Conservation (phyloP, 768 basidiomycete species). For the Phanerodontia chrysosporium region DNA sequence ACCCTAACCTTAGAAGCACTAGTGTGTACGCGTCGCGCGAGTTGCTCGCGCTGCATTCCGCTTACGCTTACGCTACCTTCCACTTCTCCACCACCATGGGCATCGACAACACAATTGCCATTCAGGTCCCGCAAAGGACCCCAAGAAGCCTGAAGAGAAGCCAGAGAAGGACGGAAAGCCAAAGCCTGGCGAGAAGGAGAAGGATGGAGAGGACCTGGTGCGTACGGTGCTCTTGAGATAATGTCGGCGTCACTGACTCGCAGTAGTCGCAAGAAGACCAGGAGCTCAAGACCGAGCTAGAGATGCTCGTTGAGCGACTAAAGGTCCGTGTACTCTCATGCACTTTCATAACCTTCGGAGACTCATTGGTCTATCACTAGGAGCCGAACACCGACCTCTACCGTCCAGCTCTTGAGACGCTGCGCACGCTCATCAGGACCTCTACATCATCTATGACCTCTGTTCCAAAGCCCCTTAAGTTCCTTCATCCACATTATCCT, state of each 20-base stretch:
- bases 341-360: neutral
- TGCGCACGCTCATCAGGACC: conserved; percentile 90
- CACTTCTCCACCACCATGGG: conserved; percentile 34
- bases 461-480: conserved; percentile 98
- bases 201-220: conserved; percentile 72
- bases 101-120: conserved; percentile 51
- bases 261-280: conserved; percentile 90
- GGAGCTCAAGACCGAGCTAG: conserved; percentile 89
- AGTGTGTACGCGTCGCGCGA: conserved; percentile 13
- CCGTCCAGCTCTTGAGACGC: conserved; percentile 86
- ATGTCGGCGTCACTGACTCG: neutral
- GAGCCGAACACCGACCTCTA: conserved; percentile 86
- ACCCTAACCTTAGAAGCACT: neutral
- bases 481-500: conserved; percentile 91
- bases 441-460: conserved; percentile 99
- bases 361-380: conserved; percentile 37
- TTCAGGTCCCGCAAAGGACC: conserved; percentile 72
- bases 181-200: conserved; percentile 37
- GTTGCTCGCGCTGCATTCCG: conserved; percentile 6
- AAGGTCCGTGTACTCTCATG: conserved; percentile 53
- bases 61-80: conserved; percentile 6
- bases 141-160: conserved; percentile 58
- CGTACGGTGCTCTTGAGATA: neutral
- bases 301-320: conserved; percentile 93
- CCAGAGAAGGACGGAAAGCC: conserved; percentile 37